Percentiles rank a stretch among this genome's conserved stretches.
Conservation (phyloP, 495 filamentous ascomycete species). For the Apodospora peruviana region DNA sequence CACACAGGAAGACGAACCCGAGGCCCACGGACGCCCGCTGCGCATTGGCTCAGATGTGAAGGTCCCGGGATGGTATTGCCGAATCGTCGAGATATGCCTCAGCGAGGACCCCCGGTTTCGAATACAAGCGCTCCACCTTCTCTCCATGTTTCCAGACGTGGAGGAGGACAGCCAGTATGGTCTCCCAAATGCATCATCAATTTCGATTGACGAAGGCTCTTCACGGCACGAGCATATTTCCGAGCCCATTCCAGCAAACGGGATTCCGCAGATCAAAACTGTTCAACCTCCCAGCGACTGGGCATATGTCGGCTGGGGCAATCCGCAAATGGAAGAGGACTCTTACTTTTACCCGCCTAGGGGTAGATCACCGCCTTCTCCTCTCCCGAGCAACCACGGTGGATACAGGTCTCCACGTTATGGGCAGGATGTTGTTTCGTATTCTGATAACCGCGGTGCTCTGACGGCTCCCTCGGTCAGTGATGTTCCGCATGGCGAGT, state of each 20-base stretch:
- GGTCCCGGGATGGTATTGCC: slow-evolving; percentile 39
- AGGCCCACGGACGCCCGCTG: slow-evolving; percentile 71
- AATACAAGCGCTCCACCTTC: slow-evolving; percentile 34
- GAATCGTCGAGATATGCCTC: slow-evolving; percentile 40
- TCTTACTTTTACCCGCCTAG: slow-evolving; percentile 33
- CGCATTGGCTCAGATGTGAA: slow-evolving; percentile 30
- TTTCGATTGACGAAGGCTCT: slow-evolving; percentile 29
- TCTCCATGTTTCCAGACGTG: slow-evolving; percentile 34
- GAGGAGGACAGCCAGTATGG: slow-evolving; percentile 22
- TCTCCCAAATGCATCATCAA: slow-evolving; percentile 15
- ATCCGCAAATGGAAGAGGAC: slow-evolving; percentile 22
- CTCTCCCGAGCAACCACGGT: slow-evolving; percentile 33
- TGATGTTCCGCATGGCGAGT: slow-evolving; percentile 15
- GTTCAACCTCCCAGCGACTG: slow-evolving; percentile 28
- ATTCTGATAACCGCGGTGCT: slow-evolving; percentile 18
- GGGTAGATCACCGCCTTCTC: slow-evolving; percentile 42
- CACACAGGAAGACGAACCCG: slow-evolving; percentile 83
- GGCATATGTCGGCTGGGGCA: slow-evolving; percentile 20
- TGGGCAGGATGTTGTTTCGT: slow-evolving; percentile 16
- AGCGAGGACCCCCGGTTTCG: slow-evolving; percentile 37
- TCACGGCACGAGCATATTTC: slow-evolving; percentile 26
- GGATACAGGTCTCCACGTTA: slow-evolving; percentile 17
- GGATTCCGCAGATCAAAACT: slow-evolving; percentile 22
- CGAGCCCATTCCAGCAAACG: slow-evolving; percentile 18
- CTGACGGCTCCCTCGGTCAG: slow-evolving; percentile 20